A percentile compares a stretch with the other conserved stretches of the same genome.
Evolutionary conservation across 2,329 filamentous ascomycete genomes (phyloP).

Genomic region (Aciculosporium take): DNA sequence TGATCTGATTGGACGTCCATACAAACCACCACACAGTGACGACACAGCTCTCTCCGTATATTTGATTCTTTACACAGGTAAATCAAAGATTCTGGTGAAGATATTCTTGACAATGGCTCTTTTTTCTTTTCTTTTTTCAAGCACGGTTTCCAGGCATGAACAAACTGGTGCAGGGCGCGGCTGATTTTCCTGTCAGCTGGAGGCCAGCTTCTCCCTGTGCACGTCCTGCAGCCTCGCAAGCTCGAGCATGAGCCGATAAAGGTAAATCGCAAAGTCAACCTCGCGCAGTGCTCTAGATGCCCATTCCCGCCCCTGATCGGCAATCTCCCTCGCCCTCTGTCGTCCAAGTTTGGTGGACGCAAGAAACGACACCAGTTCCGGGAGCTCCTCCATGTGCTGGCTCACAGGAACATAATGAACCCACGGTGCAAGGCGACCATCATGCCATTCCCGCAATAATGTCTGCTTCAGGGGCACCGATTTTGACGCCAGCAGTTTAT

Average conservation of each 20-base stretch:
- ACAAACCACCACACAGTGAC: no score
- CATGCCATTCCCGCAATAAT: slow-evolving; percentile 41
- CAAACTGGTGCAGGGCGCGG: no score
- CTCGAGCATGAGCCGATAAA: slow-evolving; percentile 48
- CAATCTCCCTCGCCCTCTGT: slow-evolving; percentile 33
- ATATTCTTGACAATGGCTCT: no score
- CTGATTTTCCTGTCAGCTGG: no score
- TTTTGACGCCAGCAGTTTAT: slow-evolving; percentile 32
- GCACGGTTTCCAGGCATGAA: no score
- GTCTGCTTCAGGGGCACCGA: slow-evolving; percentile 37
- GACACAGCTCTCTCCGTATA: not conserved
- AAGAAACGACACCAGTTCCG: slow-evolving; percentile 34
- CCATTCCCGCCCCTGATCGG: slow-evolving; percentile 41
- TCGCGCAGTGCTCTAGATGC: slow-evolving; percentile 36
- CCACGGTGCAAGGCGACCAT: slow-evolving; percentile 40
- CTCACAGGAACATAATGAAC: slow-evolving; percentile 42
- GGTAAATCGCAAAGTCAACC: slow-evolving; percentile 44
- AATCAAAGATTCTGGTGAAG: no score
- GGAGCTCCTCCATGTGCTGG: slow-evolving; percentile 33
- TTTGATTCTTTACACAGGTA: no score
- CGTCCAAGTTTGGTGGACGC: slow-evolving; percentile 31
- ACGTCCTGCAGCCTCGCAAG: slow-evolving; percentile 27
- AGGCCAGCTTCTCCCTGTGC: no score
- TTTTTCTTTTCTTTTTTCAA: no score
- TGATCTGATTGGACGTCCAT: no score